phyloP scores from a whole-genome alignment of 371 early-diverging fungal genomes.

The Gilbertella persicaria region DNA sequence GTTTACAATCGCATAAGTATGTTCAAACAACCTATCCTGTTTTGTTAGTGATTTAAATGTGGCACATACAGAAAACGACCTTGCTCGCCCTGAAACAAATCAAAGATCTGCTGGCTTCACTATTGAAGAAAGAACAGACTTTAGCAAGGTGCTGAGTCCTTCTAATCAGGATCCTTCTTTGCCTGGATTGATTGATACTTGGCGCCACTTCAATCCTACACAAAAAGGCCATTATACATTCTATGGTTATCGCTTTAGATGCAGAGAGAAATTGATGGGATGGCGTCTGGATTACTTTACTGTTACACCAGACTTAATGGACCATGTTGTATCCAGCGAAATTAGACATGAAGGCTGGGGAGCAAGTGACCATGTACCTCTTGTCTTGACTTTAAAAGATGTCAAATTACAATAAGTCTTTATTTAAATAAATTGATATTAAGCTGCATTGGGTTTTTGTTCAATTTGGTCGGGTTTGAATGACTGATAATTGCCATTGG shows the following conservation, averaged over 20 bases:
- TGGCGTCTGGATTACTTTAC: conserved; percentile 93
- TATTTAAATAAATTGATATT: conserved; percentile 4
- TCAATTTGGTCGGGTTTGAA: conserved; percentile 36
- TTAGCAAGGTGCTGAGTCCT: conserved; percentile 62
- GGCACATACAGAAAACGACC: conserved; percentile 79
- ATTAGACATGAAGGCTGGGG: conserved; percentile 85
- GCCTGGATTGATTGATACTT: conserved; percentile 73
- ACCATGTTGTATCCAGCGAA: conserved; percentile 62
- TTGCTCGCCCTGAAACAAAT: conserved; percentile 83
- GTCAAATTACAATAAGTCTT: conserved; percentile 7
- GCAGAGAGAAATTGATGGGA: conserved; percentile 75
- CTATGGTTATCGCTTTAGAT: conserved; percentile 77
- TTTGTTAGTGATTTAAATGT: conserved; percentile 80
- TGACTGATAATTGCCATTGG: conserved; percentile 5
- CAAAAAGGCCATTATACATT: conserved; percentile 76
- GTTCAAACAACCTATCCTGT: not conserved
- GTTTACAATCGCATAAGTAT: not conserved
- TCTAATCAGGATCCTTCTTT: conserved; percentile 26
- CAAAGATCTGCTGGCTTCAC: conserved; percentile 84
- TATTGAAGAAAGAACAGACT: conserved; percentile 79
- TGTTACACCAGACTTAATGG: conserved; percentile 61
- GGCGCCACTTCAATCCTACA: conserved; percentile 75
- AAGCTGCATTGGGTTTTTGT: conserved; percentile 33
- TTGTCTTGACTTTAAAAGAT: conserved; percentile 64
- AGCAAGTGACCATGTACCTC: conserved; percentile 90